Evolutionary conservation across 208 protist species (phyloP).

Genomic region (Leishmania gerbilli): DNA sequence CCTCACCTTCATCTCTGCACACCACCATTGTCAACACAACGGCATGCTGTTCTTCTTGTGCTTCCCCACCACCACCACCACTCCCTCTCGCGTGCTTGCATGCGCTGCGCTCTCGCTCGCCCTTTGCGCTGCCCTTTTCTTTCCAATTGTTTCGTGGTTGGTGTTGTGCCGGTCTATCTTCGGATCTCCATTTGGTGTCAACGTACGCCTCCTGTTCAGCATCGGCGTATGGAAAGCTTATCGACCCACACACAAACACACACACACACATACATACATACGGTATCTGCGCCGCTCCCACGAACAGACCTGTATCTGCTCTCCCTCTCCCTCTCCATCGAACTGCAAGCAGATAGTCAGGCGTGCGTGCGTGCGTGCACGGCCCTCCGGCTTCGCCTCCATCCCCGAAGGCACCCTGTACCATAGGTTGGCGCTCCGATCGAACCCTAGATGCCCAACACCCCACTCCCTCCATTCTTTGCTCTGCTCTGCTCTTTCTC

Average conservation of each 20-base stretch:
- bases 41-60: not conserved
- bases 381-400: not conserved
- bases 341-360: not conserved
- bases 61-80: not conserved
- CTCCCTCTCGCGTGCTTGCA: not conserved
- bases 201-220: not conserved
- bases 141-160: not conserved
- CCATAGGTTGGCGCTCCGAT: not conserved
- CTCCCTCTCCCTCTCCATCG: not conserved
- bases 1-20: not conserved
- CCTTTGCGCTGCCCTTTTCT: not conserved
- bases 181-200: not conserved
- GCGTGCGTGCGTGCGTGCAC: not conserved
- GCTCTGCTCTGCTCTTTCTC: not conserved
- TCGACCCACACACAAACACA: not conserved
- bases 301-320: not conserved
- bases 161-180: not conserved
- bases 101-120: not conserved
- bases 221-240: too few relatives aligned
- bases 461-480: not conserved
- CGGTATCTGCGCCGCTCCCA: not conserved
- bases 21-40: not conserved
- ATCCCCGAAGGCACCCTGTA: not conserved
- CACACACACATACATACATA: not conserved
- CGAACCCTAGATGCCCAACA: not conserved